Conservation (phyloP, 1,284 basidiomycete genomes). For the Apiotrichum brassicae region DNA sequence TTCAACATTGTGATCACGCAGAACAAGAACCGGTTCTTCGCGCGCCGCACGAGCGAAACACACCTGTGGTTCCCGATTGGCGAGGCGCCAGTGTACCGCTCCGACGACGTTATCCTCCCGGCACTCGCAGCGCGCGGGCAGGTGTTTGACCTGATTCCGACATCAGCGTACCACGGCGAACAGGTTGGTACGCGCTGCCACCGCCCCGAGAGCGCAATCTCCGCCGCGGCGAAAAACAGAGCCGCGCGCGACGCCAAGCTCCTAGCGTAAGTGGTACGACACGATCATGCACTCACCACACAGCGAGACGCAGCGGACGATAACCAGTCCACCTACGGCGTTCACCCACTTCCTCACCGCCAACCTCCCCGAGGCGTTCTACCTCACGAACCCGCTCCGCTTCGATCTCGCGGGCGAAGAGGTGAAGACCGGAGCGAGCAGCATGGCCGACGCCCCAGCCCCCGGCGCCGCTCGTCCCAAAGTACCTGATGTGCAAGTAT, state of each 20-base stretch:
- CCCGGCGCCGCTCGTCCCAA: not conserved
- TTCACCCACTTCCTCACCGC: not conserved
- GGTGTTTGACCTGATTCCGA: conserved; percentile 12
- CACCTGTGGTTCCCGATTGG: conserved; percentile 1
- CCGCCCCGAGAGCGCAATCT: conserved; percentile 6
- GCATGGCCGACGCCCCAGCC: not conserved
- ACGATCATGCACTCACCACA: not conserved
- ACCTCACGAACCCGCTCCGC: conserved; percentile 2
- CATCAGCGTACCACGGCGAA: not conserved
- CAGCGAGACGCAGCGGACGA: not conserved
- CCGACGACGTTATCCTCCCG: not conserved
- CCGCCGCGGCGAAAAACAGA: conserved; percentile 2
- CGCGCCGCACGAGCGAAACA: not conserved
- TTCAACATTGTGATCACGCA: conserved; percentile 9
- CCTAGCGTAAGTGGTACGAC: not conserved
- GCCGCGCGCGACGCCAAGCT: conserved; percentile 6
- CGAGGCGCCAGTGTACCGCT: not conserved
- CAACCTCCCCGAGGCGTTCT: not conserved
- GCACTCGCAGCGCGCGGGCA: not conserved
- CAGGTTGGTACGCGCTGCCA: conserved; percentile 7
- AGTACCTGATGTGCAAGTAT: not conserved
- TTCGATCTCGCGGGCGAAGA: not conserved
- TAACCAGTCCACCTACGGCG: not conserved
- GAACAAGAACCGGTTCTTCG: not conserved
- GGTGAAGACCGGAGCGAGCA: not conserved